Conservation (phyloP, 73 alveolate species). For the Uronychia binucleata region DNA sequence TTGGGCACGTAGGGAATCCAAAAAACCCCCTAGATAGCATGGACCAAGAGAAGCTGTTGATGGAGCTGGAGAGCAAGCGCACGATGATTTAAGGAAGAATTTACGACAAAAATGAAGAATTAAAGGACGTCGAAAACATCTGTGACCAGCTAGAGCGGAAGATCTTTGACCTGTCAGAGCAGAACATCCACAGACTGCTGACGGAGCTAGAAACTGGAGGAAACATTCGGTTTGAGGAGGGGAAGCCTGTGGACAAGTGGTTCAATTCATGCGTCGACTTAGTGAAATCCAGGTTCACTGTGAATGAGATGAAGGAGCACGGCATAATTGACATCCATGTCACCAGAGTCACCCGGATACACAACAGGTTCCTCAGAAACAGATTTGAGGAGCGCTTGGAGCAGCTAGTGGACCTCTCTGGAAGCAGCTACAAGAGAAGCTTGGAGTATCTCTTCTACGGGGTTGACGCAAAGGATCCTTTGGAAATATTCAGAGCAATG, state of each 20-base stretch:
- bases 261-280: constrained; percentile 27
- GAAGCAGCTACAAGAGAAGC: constrained; percentile 61
- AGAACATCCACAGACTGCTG: background rate
- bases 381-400: constrained; percentile 52
- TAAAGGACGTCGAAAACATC: constrained; percentile 23
- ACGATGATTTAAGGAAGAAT: constrained; percentile 45
- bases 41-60: constrained; percentile 47
- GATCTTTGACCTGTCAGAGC: background rate
- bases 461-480: constrained; percentile 72
- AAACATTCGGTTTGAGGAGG: constrained; percentile 51
- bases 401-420: constrained; percentile 70
- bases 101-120: constrained; percentile 52
- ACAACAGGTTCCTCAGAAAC: constrained; percentile 48
- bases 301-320: constrained; percentile 40
- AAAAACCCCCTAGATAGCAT: constrained; percentile 46
- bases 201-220: constrained; percentile 20
- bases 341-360: constrained; percentile 51
- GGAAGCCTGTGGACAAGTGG: constrained; percentile 50
- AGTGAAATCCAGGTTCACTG: constrained; percentile 21
- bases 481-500: constrained; percentile 78
- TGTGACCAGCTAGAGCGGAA: background rate
- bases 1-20: background rate
- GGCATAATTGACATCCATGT: constrained; percentile 40
- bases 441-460: constrained; percentile 87
- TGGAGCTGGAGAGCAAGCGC: constrained; percentile 46